phyloP scores from a whole-genome alignment of 345 rosid species.

The Brassica incana region DNA sequence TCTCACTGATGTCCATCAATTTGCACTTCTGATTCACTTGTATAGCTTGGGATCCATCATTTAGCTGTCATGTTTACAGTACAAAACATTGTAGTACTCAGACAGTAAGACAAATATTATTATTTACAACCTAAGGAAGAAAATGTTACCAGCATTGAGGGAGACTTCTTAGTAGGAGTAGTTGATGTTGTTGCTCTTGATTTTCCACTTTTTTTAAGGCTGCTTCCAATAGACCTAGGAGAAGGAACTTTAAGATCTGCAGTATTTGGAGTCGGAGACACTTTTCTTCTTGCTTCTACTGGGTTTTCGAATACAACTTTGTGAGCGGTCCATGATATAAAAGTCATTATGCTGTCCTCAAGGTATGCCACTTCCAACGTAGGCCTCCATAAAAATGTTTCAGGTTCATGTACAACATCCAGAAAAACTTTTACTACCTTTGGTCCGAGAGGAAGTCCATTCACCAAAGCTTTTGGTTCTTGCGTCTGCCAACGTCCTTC shows the following conservation, averaged over 20 bases:
- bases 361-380: not conserved
- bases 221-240: too few species aligned
- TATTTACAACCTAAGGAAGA: too few species aligned
- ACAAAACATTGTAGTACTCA: not conserved
- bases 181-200: too few species aligned
- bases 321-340: not conserved
- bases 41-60: not conserved
- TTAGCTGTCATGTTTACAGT: not conserved
- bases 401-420: not conserved
- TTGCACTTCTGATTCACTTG: not conserved
- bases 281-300: not conserved
- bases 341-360: not conserved
- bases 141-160: too few species aligned
- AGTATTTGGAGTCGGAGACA: too few species aligned
- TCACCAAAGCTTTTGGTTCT: too few species aligned
- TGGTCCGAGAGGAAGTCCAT: not conserved
- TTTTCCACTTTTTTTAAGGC: too few species aligned
- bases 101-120: too few species aligned
- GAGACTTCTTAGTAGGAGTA: too few species aligned
- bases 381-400: not conserved
- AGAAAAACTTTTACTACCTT: not conserved
- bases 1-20: too few species aligned
- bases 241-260: too few species aligned
- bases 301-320: not conserved
- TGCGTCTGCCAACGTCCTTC: not conserved